These are phyloP conservation scores for Hymenoscyphus albidus DNA, from an alignment of 2,329 filamentous ascomycete genomes.

Conservation along the genomic window DNA sequence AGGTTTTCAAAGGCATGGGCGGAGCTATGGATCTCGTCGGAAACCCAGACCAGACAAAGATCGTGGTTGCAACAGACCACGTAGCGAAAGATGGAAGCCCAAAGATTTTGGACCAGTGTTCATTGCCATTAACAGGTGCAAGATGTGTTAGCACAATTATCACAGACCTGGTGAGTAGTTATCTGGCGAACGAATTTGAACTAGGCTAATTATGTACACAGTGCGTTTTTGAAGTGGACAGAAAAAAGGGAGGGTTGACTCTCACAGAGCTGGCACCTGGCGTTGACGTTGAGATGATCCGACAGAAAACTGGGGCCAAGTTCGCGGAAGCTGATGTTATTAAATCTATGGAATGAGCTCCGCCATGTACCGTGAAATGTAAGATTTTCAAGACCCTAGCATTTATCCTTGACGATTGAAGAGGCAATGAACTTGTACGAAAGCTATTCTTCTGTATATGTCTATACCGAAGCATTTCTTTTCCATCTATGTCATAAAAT, in stretches of 20 bases:
- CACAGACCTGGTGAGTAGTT: slow-evolving; percentile 15
- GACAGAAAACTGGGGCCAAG: slow-evolving; percentile 64
- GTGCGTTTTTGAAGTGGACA: slow-evolving; percentile 69
- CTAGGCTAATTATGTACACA: slow-evolving; percentile 30
- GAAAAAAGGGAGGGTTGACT: slow-evolving; percentile 56
- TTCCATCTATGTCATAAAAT: not conserved
- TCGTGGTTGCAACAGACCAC: slow-evolving; percentile 68
- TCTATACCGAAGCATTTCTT: not conserved
- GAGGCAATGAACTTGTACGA: not conserved
- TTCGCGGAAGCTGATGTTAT: slow-evolving; percentile 60
- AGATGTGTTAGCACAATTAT: slow-evolving; percentile 16
- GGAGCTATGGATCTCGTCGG: slow-evolving; percentile 71
- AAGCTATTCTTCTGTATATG: not conserved
- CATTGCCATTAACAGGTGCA: slow-evolving; percentile 58
- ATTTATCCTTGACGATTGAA: not conserved
- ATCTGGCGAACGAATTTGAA: not conserved
- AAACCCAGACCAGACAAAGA: slow-evolving; percentile 68
- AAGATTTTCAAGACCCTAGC: not conserved
- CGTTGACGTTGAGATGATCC: slow-evolving; percentile 64
- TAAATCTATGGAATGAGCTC: slow-evolving; percentile 41
- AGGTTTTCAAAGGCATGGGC: slow-evolving; percentile 85
- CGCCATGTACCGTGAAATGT: not conserved
- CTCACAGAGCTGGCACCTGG: slow-evolving; percentile 69
- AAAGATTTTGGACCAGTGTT: slow-evolving; percentile 63
- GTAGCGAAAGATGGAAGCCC: slow-evolving; percentile 63